Conservation (phyloP, 129 eudicot species). For the Escallonia herrerae region DNA sequence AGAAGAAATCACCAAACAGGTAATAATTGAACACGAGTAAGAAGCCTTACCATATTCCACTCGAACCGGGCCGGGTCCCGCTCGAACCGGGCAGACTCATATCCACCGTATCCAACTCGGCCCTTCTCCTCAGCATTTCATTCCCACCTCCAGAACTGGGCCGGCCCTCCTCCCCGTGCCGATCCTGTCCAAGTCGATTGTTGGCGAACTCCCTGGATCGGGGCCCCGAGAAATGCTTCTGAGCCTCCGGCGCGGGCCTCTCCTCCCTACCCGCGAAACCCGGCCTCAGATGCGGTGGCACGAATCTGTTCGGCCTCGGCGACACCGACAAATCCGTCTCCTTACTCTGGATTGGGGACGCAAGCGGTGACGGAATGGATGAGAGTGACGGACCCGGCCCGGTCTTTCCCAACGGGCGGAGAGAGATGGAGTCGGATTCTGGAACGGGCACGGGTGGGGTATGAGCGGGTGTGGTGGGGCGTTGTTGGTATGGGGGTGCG, state of each 20-base stretch:
- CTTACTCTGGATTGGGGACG: slow-evolving; percentile 11
- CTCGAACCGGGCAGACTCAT: slow-evolving; percentile 50
- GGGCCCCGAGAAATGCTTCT: slow-evolving; percentile 5
- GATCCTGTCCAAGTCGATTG: slow-evolving; percentile 15
- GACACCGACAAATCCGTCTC: slow-evolving; percentile 11
- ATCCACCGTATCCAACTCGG: slow-evolving; percentile 17
- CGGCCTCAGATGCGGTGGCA: slow-evolving; percentile 77
- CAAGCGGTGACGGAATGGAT: background rate
- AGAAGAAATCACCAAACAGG: too few species aligned
- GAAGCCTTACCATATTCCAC: slow-evolving; percentile 25
- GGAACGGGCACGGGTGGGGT: slow-evolving; percentile 14
- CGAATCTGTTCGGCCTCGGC: slow-evolving; percentile 37
- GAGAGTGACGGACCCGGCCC: slow-evolving; percentile 23
- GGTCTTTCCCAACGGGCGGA: slow-evolving; percentile 60
- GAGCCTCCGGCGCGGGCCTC: slow-evolving; percentile 34
- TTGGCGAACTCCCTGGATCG: slow-evolving; percentile 10
- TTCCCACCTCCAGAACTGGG: slow-evolving; percentile 64
- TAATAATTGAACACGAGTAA: too few species aligned
- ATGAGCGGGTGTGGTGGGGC: slow-evolving; percentile 16
- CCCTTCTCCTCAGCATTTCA: slow-evolving; percentile 36
- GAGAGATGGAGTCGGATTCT: slow-evolving; percentile 35
- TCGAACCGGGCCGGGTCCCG: slow-evolving; percentile 41
- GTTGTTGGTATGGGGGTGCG: slow-evolving; percentile 17
- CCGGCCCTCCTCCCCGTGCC: slow-evolving; percentile 33
- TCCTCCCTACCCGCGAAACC: slow-evolving; percentile 58